Base-by-base conservation (phyloP, 2,329 filamentous ascomycete genomes). In the Colletotrichum graminicola region DNA sequence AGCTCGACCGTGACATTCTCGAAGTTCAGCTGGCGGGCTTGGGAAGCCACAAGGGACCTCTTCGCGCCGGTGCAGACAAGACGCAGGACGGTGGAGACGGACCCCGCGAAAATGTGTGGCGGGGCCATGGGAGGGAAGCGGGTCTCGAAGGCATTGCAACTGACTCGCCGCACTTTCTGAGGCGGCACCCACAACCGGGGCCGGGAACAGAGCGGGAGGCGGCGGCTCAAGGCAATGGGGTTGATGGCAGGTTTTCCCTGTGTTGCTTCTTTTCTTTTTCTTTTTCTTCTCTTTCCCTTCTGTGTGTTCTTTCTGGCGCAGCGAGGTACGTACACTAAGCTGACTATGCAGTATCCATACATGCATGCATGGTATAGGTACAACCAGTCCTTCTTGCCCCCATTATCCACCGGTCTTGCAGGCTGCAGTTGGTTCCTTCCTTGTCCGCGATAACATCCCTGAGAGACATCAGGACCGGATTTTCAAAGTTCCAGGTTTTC, bases 21-120 rank as follows among this genome's bases (percentile, higher is more conserved):
- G 29, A 61, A 61, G 34, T 23, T 61, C 41, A 23, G 12, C 29
- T 47, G 41, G 29, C 57, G 57, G 29, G 57, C 21, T 34, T 45
- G 56, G 18, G 43, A 60, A 26, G 56, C 41, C 26, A 29, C 16
- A 21, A 60, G 39, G 39, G 56, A 60, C 56, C 18, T 60, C 56
- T 5, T 47, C 34, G 21, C 57, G 43, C 29, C 43, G 59, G 43
- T 47, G 59, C 59, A 61, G 29, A 43, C 18, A 60, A 41, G 16
- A 60, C 26, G 57, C 57, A 67, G 60, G 59, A 41, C 52, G n/a
- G 67, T 71, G 68, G 68, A 71, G 60, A 43, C 52, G 52, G 68
- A 71, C 68, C 65, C 68, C 68, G 68, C 68, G 68, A 71, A 54
- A 57, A 64, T 71, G 65, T 64, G 68, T 71, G 68, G 68, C 32